Evolutionary conservation across 768 basidiomycete species (phyloP), one percentile per base, ranked within the genome.

Genomic region (Phylloporus arenicola): DNA sequence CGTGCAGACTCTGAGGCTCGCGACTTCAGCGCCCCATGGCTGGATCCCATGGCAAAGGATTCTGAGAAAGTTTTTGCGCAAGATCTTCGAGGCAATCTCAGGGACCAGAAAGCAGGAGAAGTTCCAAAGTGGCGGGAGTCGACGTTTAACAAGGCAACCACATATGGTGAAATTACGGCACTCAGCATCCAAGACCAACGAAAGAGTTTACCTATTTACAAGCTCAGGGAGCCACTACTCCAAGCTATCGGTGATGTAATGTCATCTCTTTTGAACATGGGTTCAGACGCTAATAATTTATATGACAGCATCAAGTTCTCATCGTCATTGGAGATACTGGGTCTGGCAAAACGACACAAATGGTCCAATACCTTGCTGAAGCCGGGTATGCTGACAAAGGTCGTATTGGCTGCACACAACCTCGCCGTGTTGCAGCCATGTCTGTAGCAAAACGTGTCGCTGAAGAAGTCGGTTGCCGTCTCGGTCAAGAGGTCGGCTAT

Each of bases 241-340:
- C 80, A 95, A 55, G 96, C 96, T 57, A 88, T 99, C 53, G 76
- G 77, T 52, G 88, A 93, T 72, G 93, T 93, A 73, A 78, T n/a
- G 7, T 51, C 1, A 34, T 47, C 16, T 53, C 37, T 42, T 29
- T 51, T 47, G 35, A 24, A 50, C 42, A n/a, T 14, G 16, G 38
- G 33, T 35, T 6, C 25, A 48, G 24, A 37, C 45, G 16, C 53
- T 68, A 27, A 73, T 47, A 27, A 73, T 47, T 27, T 16, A 39
- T 54, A 13, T 43, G 31, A 10, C 35, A 58, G 67, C 58, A 99
- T 72, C 95, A 93, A 80, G 86, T 98, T 22, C 85, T 99, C 48
- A 93, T 99, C 57, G 96, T 99, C 33, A 89, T 99, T 48, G 96
- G 96, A 40, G 96, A 99, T 63, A 99, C 96, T 40, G 96, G 96